Base-by-base conservation (phyloP, 2,329 filamentous ascomycete genomes). In the Monilinia laxa region DNA sequence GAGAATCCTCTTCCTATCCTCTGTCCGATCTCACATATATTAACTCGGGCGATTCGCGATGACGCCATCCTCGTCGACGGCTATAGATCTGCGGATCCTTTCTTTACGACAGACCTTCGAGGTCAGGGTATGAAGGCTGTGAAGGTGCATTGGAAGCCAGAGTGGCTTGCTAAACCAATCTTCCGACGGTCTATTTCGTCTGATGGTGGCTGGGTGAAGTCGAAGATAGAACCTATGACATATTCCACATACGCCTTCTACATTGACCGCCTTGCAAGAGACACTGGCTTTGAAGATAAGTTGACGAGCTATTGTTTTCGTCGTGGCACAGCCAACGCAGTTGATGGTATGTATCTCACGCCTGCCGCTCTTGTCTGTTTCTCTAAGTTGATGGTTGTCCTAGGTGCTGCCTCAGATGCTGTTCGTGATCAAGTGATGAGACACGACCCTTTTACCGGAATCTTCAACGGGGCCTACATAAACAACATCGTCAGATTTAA, bases 401-500 rank as follows among this genome's bases (percentile, higher is more conserved):
- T 66, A 72, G 67, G 65, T 69, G 54, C 31, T 53, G 65, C 68
- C 12, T 65, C 66, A 9, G 62, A 71, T 62, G 56, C 67, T 40
- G 56, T 73, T 25, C 68, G 68, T 12, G 10, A 42, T 42, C 40
- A 42, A 4, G 40, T 42, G 1, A 42, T 42, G 40, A 42, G 10
- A 42, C 10, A 74, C 45, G 45, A 71, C 59, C 68, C 66, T 25
- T 64, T 58, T 14, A 69, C 64, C 25, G 63, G 68, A 12, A 65
- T 71, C 10, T 73, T 72, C 40, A 69, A 65, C 25, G 53, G 14
- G 42, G 59, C 67, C n/a, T 73, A 71, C 64, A 51, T 49, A 10
- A 69, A 73, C 67, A 28, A 72, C 16, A 18, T n/a, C 12, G 68
- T 73, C 9, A 62, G 66, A 69, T 73, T 71, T 25, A 73, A 72